These are phyloP conservation scores for Beta corolliflora DNA, from an alignment of 179 eudicot species.

Conservation along the genomic window DNA sequence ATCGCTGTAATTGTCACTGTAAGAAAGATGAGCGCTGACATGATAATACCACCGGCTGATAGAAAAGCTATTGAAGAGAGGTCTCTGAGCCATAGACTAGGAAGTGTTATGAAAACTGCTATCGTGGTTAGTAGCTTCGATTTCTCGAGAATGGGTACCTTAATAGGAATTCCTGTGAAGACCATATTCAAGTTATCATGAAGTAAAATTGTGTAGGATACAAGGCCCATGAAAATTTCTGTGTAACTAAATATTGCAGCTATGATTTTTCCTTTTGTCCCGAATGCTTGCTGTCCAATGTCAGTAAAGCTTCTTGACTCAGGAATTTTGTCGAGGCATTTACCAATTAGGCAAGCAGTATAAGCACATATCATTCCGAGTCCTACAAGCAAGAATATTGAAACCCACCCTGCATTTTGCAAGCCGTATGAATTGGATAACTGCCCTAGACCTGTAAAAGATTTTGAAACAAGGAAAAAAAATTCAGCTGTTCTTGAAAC, in stretches of 20 bases:
- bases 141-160: conserved; percentile 31
- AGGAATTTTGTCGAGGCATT: conserved; percentile 56
- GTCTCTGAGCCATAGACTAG: conserved; percentile 73
- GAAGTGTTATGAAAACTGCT: conserved; percentile 66
- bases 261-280: conserved; percentile 51
- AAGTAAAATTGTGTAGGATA: conserved; percentile 83
- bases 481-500: not conserved
- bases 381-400: conserved; percentile 58
- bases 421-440: conserved; percentile 74
- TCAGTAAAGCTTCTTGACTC: conserved; percentile 63
- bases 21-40: conserved; percentile 58
- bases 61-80: conserved; percentile 71
- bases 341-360: conserved; percentile 65
- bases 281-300: conserved; percentile 70
- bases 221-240: conserved; percentile 76
- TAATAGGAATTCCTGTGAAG: conserved; percentile 38
- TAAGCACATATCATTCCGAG: conserved; percentile 62
- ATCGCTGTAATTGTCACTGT: conserved; percentile 55
- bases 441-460: conserved; percentile 66
- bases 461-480: not conserved
- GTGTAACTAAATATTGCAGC: conserved; percentile 63
- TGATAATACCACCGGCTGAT: conserved; percentile 62
- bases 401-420: conserved; percentile 75
- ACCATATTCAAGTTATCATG: conserved; percentile 67
- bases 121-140: conserved; percentile 56